Conservation (phyloP, 148 eudicot genomes). For the Camellia lanceoleosa region DNA sequence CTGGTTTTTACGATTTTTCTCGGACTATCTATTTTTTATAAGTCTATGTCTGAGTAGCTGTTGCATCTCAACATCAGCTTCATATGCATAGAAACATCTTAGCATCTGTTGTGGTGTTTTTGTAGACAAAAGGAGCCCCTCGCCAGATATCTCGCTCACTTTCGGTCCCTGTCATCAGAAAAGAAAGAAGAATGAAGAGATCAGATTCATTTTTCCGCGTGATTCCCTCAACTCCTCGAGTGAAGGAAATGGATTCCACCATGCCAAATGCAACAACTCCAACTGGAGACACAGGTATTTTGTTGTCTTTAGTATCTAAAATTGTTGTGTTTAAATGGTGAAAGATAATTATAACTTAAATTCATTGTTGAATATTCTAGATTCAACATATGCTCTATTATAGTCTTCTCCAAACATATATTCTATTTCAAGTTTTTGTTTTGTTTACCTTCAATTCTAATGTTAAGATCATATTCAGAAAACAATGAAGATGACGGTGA, state of each 20-base stretch:
- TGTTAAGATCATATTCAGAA: slow-evolving; percentile 35
- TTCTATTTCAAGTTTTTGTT: neutral
- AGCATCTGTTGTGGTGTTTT: slow-evolving; percentile 5
- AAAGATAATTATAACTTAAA: neutral
- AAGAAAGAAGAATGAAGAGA: slow-evolving; percentile 41
- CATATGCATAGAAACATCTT: slow-evolving; percentile 5
- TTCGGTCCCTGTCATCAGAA: slow-evolving; percentile 59
- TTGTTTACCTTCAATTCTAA: neutral
- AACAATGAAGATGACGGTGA: slow-evolving; percentile 52
- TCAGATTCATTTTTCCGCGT: slow-evolving; percentile 72
- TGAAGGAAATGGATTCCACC: slow-evolving; percentile 37
- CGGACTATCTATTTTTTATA: neutral
- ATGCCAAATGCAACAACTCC: slow-evolving; percentile 25
- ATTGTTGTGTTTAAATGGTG: neutral
- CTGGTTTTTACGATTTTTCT: neutral
- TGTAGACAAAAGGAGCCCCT: slow-evolving; percentile 54
- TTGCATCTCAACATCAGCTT: slow-evolving; percentile 5
- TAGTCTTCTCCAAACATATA: neutral
- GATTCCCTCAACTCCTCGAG: slow-evolving; percentile 68
- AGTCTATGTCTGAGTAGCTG: neutral
- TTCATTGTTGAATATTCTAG: neutral
- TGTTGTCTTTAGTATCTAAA: neutral
- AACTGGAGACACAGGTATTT: slow-evolving; percentile 32
- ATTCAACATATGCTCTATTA: neutral
- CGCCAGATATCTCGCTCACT: slow-evolving; percentile 58